These are phyloP conservation scores for Hericium erinaceus DNA, from an alignment of 768 basidiomycete species.

Conservation along the genomic window DNA sequence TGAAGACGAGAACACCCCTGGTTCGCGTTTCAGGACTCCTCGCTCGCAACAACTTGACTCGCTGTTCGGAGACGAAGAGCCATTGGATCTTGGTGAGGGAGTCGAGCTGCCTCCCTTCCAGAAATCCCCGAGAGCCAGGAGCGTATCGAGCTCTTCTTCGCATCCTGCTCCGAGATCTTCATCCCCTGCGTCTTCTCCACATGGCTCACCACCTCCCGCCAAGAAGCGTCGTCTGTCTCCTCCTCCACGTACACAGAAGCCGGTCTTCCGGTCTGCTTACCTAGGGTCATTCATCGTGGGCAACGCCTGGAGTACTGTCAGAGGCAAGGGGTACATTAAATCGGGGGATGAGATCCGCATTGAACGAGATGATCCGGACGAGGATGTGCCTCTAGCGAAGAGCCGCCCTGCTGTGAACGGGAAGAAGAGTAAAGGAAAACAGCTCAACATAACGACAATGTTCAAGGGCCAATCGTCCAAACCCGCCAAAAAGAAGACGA, in stretches of 20 bases:
- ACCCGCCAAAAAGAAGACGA: constrained; percentile 44
- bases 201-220: constrained; percentile 25
- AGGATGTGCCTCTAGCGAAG: constrained; percentile 9
- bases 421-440: constrained; percentile 39
- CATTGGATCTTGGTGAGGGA: constrained; percentile 6
- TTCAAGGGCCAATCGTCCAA: constrained; percentile 47
- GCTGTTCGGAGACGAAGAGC: not conserved
- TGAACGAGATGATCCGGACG: constrained; percentile 42
- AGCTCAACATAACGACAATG: constrained; percentile 58
- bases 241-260: constrained; percentile 2
- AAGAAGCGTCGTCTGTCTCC: constrained; percentile 41
- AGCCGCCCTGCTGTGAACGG: constrained; percentile 13
- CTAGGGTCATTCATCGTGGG: constrained; percentile 60
- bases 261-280: constrained; percentile 32
- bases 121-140: not conserved
- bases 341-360: constrained; percentile 50
- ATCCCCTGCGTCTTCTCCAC: constrained; percentile 13
- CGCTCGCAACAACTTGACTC: not conserved
- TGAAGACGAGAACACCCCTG: constrained; percentile 21
- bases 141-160: constrained; percentile 19
- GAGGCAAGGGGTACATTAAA: constrained; percentile 62
- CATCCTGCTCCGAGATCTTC: constrained; percentile 18
- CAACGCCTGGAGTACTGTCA: constrained; percentile 74
- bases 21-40: constrained; percentile 5
- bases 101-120: not conserved